Conservation (phyloP, 768 basidiomycete species). For the Daedalea quercina region DNA sequence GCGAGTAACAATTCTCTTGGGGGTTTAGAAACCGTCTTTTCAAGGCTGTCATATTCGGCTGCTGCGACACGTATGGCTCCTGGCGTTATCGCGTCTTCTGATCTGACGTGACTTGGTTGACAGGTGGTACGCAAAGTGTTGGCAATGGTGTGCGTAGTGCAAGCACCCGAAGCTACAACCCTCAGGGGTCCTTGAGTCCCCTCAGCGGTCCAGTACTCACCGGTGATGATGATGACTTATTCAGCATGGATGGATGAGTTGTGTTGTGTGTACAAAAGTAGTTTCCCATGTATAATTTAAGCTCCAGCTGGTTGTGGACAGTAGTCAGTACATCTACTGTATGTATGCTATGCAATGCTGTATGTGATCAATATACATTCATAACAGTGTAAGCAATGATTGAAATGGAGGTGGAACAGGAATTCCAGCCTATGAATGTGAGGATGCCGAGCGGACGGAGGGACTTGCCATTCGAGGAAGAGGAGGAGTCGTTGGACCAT, state of each 20-base stretch:
- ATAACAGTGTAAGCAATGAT: no score
- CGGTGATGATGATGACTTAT: conserved; percentile 63
- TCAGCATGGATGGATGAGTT: conserved; percentile 48
- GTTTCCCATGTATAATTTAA: background rate
- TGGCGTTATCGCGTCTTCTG: background rate
- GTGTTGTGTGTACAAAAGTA: background rate
- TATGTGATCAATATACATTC: no score
- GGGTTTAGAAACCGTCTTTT: conserved; percentile 46
- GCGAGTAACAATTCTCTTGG: conserved; percentile 5
- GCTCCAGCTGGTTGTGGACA: background rate
- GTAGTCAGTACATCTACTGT: no score
- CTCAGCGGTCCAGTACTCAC: conserved; percentile 53
- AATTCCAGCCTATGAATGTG: no score
- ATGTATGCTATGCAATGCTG: no score
- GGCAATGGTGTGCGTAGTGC: conserved; percentile 19
- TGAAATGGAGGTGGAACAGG: no score
- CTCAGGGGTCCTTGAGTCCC: conserved; percentile 44
- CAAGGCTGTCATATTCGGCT: conserved; percentile 50
- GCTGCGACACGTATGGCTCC: conserved; percentile 24
- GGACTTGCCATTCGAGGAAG: no score
- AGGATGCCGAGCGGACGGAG: no score
- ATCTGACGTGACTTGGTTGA: background rate
- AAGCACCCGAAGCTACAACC: conserved; percentile 32
- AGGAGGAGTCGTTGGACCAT: no score
- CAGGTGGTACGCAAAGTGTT: conserved; percentile 8